Base-by-base conservation (phyloP, 345 rosid species). In the Melastoma malabathricum region DNA sequence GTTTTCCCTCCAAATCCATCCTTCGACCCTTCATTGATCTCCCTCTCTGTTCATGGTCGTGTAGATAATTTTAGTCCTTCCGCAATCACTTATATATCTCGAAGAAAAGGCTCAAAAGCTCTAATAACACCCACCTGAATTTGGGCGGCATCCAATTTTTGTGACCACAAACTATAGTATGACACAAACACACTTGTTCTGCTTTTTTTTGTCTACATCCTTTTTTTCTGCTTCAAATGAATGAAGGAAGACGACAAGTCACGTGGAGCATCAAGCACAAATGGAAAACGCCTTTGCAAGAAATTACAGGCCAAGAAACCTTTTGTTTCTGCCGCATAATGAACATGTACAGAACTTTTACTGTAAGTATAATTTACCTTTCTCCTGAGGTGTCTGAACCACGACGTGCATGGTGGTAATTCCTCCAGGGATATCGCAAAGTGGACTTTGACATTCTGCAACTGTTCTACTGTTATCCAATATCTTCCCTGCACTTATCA, bases 391-490 rank as follows among this genome's bases (percentile, higher is more conserved):
- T 46, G 85, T 85, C 66, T 92, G 96, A 71, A 92, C 83, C 63
- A 92, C 77, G 27, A 92, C 96, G 18, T 92, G 98, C 96, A 92
- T 92, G 22, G 98, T 92, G 62, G 93, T 92, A 53, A 92, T 84
- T 46, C 89, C 85, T 22, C 87, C 93, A 15, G 86, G 87, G 39
- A 79, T 67, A 61, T 79, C 87, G 59, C 83, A 77, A 16, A 87
- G 75, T 3, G 96, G 93, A 61, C 86, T 87, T 59, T 67, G 82
- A 59, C 93, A 92, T 56, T 84, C 96, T 19, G 76, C 82, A 23
- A 87, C 62, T 3, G 84, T 84, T 71, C 75, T 80, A 73, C 60
- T 84, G 78, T 84, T 92, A 59, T 84, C 98, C 70, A 92, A 74
- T 68, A 92, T 75, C 65, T 79, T 92, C 57, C 98, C 98, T 1